Base-by-base conservation (phyloP, 345 rosid genomes). In the Pseudoturritis turrita region DNA sequence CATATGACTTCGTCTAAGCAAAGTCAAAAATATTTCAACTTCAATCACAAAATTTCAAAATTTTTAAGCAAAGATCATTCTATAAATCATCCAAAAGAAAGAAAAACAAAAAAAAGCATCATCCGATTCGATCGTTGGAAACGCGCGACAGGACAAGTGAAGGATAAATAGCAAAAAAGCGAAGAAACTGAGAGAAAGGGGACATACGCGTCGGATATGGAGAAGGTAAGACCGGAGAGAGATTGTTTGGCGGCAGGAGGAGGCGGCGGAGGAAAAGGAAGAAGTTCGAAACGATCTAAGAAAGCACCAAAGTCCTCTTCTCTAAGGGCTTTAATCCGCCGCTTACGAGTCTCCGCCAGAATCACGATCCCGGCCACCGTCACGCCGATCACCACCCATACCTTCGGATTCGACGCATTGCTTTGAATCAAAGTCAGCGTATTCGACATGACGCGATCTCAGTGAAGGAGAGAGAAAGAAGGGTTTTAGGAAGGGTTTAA, bases 211-310 rank as follows among this genome's bases (percentile, higher is more conserved):
- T 94, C 98, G 59, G 84, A 73, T 50, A 94, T 71, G 68, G 98
- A 88, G 70, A 94, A 91, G n/a, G 88, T 83, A 36, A 91, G 87
- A 39, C 78, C 88, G 10, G 90, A 77, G 18, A 94, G 91, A 4
- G 86, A 73, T 78, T 81, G 97, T 46, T 58, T 81, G 21, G 96
- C 89, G 22, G 97, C 91, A 7, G 98, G 97, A 21, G 98, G 96
- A 62, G 96, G 92, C 31, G 89, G 93, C 65, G 87, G 97, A 72
- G 97, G 88, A 35, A 80, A 86, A 29, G 96, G 92, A 69, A 83
- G 77, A 15, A 91, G 83, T 76, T 86, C 85, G 59, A 94, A 83
- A 62, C 86, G 86, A 73, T 88, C 78, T 19, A 94, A 35, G 54
- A 94, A 91, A 60, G 96, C 97, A 21, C 96, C 92, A 33, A 86